Conservation (phyloP, 306 rosid species). For the Pachyrhizus erosus region DNA sequence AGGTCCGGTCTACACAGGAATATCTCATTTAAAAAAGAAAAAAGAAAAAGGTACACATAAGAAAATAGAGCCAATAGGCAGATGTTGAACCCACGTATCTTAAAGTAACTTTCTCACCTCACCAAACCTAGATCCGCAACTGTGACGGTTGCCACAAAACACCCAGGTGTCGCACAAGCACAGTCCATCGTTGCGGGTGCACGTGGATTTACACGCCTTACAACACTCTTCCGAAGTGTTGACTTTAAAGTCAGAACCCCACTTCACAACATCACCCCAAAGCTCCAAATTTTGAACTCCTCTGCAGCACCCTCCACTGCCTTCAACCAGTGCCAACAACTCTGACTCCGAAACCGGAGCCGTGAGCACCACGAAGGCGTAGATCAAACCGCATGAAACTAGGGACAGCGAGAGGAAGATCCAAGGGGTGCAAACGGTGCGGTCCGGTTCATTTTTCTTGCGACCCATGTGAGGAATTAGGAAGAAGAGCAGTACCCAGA, state of each 20-base stretch:
- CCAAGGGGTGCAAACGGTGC: constrained; percentile 36
- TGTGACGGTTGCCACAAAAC: constrained; percentile 62
- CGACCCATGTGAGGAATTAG: constrained; percentile 66
- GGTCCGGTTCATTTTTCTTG: constrained; percentile 52
- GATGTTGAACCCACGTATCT: neutral
- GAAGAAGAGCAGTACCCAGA: neutral
- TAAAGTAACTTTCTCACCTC: constrained; percentile 62
- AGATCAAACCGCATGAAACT: constrained; percentile 66
- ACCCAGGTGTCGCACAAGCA: constrained; percentile 92
- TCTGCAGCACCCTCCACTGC: constrained; percentile 9
- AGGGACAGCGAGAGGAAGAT: constrained; percentile 51
- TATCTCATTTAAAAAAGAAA: too few relatives aligned
- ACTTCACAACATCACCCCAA: constrained; percentile 92
- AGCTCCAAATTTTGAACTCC: constrained; percentile 82
- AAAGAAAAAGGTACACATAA: too few relatives aligned
- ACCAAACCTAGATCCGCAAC: constrained; percentile 79
- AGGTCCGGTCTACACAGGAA: too few relatives aligned
- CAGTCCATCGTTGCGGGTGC: constrained; percentile 81
- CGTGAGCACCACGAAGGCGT: constrained; percentile 60
- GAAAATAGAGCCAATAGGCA: too few relatives aligned
- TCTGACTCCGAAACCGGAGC: neutral
- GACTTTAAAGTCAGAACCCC: constrained; percentile 90
- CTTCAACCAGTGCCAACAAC: too few relatives aligned
- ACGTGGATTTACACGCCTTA: constrained; percentile 83
- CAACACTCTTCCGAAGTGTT: constrained; percentile 74